A percentile compares a stretch with the other conserved stretches of the same genome.
Conservation (phyloP, 2,329 filamentous ascomycete genomes). For the Alternaria arborescens region DNA sequence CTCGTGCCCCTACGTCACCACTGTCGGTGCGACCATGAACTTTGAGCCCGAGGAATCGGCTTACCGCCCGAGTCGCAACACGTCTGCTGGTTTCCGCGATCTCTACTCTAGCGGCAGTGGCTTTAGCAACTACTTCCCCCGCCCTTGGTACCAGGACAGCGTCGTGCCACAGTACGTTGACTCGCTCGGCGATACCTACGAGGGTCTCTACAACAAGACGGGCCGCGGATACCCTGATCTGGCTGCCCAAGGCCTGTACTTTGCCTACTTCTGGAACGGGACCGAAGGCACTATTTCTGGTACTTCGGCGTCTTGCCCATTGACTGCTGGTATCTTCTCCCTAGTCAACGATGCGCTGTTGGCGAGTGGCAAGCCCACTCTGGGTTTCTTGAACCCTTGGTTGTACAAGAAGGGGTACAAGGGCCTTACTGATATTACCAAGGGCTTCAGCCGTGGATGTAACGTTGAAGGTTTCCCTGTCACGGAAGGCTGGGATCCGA, state of each 20-base stretch:
- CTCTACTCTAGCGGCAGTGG: constrained; percentile 63
- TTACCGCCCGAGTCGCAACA: constrained; percentile 43
- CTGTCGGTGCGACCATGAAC: constrained; percentile 68
- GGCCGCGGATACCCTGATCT: constrained; percentile 71
- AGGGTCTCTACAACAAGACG: constrained; percentile 59
- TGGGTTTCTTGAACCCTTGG: constrained; percentile 70
- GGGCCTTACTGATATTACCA: constrained; percentile 60
- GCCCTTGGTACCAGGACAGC: constrained; percentile 58
- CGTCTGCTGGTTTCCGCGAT: constrained; percentile 50
- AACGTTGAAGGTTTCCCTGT: constrained; percentile 49
- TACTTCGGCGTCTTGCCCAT: constrained; percentile 65
- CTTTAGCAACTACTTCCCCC: constrained; percentile 60
- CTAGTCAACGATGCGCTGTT: constrained; percentile 70
- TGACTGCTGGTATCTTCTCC: constrained; percentile 66
- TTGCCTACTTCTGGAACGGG: constrained; percentile 55
- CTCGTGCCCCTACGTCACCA: constrained; percentile 73
- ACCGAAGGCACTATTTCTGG: constrained; percentile 56
- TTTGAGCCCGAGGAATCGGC: constrained; percentile 64
- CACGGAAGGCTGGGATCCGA: constrained; percentile 49
- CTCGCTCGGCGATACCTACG: constrained; percentile 53
- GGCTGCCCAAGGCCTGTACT: constrained; percentile 65
- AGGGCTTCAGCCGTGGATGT: constrained; percentile 52
- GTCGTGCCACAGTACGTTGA: constrained; percentile 58
- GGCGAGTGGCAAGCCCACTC: constrained; percentile 56
- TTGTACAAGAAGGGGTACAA: constrained; percentile 61